These are phyloP conservation scores for Mucor mucedo DNA, from an alignment of 371 early-diverging fungal species.

Conservation along the genomic window DNA sequence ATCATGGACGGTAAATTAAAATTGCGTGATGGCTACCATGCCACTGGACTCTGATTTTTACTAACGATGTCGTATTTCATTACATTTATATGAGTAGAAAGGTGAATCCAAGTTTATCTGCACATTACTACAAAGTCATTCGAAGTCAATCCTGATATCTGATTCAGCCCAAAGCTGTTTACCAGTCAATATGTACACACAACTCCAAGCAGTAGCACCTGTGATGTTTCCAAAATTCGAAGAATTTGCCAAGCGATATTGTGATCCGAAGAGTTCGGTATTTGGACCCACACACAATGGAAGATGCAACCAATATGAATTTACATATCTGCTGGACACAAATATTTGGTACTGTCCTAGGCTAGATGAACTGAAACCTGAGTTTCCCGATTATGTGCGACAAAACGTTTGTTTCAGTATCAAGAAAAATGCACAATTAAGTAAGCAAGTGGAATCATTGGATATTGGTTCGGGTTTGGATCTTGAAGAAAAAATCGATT, in stretches of 20 bases:
- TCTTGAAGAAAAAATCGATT: slow-evolving; percentile 5
- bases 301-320: slow-evolving; percentile 46
- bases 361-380: slow-evolving; percentile 56
- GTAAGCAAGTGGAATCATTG: neutral
- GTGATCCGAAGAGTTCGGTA: slow-evolving; percentile 39
- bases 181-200: slow-evolving; percentile 68
- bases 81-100: slow-evolving; percentile 2
- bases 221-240: slow-evolving; percentile 40
- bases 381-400: slow-evolving; percentile 54
- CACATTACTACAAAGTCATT: slow-evolving; percentile 45
- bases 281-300: slow-evolving; percentile 38
- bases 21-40: neutral
- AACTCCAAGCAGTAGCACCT: slow-evolving; percentile 50
- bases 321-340: slow-evolving; percentile 55
- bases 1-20: slow-evolving; percentile 30
- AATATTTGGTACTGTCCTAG: slow-evolving; percentile 63
- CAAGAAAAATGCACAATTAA: slow-evolving; percentile 8
- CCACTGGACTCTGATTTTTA: neutral
- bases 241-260: slow-evolving; percentile 65
- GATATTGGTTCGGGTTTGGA: neutral
- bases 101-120: slow-evolving; percentile 10
- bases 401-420: slow-evolving; percentile 34
- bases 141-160: slow-evolving; percentile 49
- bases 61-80: neutral
- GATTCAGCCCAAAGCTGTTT: slow-evolving; percentile 69